Evolutionary conservation across 78 protist genomes (phyloP).

Genomic region (Cavenderia fasciculata): DNA sequence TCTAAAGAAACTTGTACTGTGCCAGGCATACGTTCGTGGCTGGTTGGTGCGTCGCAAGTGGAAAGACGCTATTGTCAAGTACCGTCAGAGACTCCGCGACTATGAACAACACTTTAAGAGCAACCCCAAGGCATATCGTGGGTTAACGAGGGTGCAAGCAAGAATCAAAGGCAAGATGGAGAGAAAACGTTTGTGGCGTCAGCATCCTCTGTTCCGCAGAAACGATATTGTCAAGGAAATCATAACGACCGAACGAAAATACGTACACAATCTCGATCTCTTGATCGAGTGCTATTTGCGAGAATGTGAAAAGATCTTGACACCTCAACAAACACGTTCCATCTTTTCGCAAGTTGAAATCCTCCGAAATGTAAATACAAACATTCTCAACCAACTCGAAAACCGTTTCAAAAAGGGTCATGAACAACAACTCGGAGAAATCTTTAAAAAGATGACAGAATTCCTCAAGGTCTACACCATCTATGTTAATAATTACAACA

Average conservation of each 20-base stretch:
- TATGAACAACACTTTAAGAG: constrained; percentile 12
- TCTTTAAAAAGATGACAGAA: constrained; percentile 30
- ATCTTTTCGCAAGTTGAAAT: constrained; percentile 73
- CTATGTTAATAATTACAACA: constrained; percentile 79
- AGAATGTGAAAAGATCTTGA: constrained; percentile 20
- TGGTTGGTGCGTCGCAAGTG: background rate
- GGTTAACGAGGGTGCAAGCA: constrained; percentile 45
- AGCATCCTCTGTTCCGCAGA: constrained; percentile 47
- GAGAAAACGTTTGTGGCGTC: constrained; percentile 31
- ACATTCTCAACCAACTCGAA: constrained; percentile 25
- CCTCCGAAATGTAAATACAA: constrained; percentile 39
- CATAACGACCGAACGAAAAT: constrained; percentile 35
- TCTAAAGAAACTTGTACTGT: background rate
- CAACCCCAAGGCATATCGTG: constrained; percentile 34
- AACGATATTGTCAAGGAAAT: constrained; percentile 78
- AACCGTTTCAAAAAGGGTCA: constrained; percentile 30
- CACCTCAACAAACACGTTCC: constrained; percentile 3
- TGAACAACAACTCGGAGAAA: constrained; percentile 68
- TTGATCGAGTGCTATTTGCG: constrained; percentile 19
- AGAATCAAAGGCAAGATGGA: constrained; percentile 14
- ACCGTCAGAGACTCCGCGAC: background rate
- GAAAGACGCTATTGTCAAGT: background rate
- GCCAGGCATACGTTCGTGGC: constrained; percentile 44
- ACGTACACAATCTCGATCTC: constrained; percentile 26
- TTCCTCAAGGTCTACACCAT: constrained; percentile 78